Base-by-base conservation (phyloP, 2,329 filamentous ascomycete species). In the Colletotrichum sp. region DNA sequence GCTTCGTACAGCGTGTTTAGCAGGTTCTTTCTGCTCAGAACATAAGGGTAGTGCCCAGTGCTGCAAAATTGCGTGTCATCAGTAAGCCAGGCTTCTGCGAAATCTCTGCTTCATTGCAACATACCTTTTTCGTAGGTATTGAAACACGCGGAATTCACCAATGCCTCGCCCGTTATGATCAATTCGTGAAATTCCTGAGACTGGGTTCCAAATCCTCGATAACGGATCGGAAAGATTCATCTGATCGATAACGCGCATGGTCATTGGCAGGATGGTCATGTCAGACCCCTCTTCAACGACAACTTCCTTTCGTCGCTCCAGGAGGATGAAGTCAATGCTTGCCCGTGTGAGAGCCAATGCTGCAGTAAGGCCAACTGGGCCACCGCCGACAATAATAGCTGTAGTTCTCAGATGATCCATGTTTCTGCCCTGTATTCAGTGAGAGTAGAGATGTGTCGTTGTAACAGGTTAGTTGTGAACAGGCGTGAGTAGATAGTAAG, bases 1-100 rank as follows among this genome's bases (percentile, higher is more conserved):
- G 79, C 76, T 0, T 81, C 70, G 71, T 82, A 82, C 0, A 87
- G 80, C 5, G 79, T 76, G 5, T 80, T 78, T 2, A 84, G 80
- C 10, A 87, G 76, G 10, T 84, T 78, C 24, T 81, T 82, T 1
- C 86, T 81, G 63, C 85, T 84, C 18, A 86, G 60, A 15, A 83
- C 83, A 0, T 76, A 65, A 3, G 80, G 77, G 0, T 62, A 64
- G 3, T 78, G 72, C 8, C 83, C 84, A 15, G 79, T 76, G 2
- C 81, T 82, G 24, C 6, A 28, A 34, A 9, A 0, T 3, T 9
- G 5, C 3, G n/a, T 2, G n/a, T 13, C 10, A 21, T 52, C 6
- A 21, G n/a, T 21, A 8, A 8, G n/a, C 4, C 2, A 21, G 0
- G 1, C 9, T 5, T 2, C 2, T 7, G 44, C 6, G 0, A 2